These are phyloP conservation scores for Immersiella caudata DNA, from an alignment of 495 filamentous ascomycete species.

Conservation along the genomic window DNA sequence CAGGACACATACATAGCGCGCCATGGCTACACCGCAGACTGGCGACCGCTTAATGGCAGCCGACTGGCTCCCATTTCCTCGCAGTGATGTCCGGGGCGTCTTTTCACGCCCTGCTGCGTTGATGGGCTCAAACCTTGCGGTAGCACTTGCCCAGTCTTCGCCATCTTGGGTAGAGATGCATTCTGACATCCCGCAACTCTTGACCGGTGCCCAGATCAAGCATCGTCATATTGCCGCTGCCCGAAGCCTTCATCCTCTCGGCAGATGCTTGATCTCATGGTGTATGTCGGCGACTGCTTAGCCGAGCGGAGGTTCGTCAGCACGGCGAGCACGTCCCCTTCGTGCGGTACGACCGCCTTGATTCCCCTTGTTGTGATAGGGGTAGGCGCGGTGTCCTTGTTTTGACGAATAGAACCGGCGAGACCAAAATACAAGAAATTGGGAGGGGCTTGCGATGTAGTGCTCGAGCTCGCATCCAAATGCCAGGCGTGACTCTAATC, in stretches of 20 bases:
- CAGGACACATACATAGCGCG: constrained; percentile 9
- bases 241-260: constrained; percentile 5
- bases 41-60: neutral
- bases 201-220: constrained; percentile 18
- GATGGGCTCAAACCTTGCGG: neutral
- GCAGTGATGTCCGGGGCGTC: neutral
- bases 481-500: neutral
- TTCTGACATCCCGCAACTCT: constrained; percentile 10
- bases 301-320: constrained; percentile 3
- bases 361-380: neutral
- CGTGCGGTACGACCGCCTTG: neutral
- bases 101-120: constrained; percentile 10
- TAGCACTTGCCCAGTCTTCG: neutral
- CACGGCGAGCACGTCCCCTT: neutral
- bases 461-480: neutral
- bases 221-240: constrained; percentile 5
- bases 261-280: constrained; percentile 13
- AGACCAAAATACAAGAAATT: neutral
- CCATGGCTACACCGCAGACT: neutral
- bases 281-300: constrained; percentile 12
- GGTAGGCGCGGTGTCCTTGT: neutral
- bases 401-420: constrained; percentile 3
- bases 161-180: constrained; percentile 15
- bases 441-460: neutral
- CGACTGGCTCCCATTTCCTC: neutral